phyloP scores from a whole-genome alignment of 2,329 filamentous ascomycete species.

The Ophiosphaerella narmari region DNA sequence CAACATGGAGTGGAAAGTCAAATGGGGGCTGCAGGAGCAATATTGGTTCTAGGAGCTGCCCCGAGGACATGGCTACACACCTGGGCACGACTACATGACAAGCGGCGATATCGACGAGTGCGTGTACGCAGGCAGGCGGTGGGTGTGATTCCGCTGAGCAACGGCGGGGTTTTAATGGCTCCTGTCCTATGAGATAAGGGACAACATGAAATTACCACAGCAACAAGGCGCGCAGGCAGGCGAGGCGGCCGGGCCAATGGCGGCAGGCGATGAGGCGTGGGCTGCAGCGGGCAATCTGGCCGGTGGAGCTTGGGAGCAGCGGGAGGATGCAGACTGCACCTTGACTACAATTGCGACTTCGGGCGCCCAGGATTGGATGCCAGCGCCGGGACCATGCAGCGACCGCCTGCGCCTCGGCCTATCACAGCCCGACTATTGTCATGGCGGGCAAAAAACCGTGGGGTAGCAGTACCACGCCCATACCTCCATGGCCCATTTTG shows the following conservation, averaged over 20 bases:
- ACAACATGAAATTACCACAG: conserved; percentile 45
- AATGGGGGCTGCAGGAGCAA: background rate
- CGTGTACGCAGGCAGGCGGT: conserved; percentile 4
- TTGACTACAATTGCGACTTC: conserved; percentile 35
- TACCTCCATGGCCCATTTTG: conserved; percentile 22
- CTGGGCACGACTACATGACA: background rate
- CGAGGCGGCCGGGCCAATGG: conserved; percentile 36
- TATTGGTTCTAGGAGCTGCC: background rate
- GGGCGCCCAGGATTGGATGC: conserved; percentile 31
- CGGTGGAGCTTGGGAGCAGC: conserved; percentile 32
- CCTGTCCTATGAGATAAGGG: conserved; percentile 43
- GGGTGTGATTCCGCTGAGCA: conserved; percentile 25
- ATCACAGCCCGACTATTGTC: conserved; percentile 26
- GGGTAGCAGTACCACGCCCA: conserved; percentile 29
- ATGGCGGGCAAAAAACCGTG: conserved; percentile 44
- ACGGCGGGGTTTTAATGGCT: conserved; percentile 26
- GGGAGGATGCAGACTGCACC: conserved; percentile 35
- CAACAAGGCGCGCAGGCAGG: conserved; percentile 23
- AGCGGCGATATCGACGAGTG: conserved; percentile 27
- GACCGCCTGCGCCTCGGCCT: conserved; percentile 30
- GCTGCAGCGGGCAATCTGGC: conserved; percentile 37
- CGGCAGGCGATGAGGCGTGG: conserved; percentile 28
- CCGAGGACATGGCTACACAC: background rate
- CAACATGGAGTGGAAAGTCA: background rate
- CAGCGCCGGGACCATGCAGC: conserved; percentile 18